Evolutionary conservation across 352 stramenopile genomes (phyloP).

Genomic region (Pythium brachiatum): DNA sequence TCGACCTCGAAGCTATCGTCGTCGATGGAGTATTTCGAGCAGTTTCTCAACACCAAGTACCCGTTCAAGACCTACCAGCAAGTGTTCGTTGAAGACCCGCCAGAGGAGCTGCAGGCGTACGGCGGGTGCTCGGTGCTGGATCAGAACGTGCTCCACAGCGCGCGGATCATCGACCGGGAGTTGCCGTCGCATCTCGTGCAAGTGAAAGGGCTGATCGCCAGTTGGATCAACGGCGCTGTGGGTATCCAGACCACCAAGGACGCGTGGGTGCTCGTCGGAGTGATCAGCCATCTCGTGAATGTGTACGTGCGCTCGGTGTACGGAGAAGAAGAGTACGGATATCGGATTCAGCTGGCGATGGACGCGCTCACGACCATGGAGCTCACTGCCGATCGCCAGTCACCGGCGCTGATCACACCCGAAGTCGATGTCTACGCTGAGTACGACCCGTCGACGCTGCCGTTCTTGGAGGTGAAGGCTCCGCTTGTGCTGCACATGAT

Average conservation of each 20-base stretch:
- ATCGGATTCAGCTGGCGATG: slow-evolving; percentile 84
- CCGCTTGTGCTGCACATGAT: slow-evolving; percentile 87
- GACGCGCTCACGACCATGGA: slow-evolving; percentile 86
- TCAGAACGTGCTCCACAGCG: slow-evolving; percentile 74
- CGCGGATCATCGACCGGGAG: slow-evolving; percentile 79
- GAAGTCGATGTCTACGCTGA: slow-evolving; percentile 85
- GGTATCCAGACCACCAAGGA: slow-evolving; percentile 85
- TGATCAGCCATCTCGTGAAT: slow-evolving; percentile 81
- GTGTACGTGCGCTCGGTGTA: slow-evolving; percentile 78
- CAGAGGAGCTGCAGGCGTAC: slow-evolving; percentile 68
- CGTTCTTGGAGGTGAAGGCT: slow-evolving; percentile 79
- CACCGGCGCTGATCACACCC: slow-evolving; percentile 57
- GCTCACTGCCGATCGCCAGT: slow-evolving; percentile 61
- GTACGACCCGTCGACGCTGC: slow-evolving; percentile 68
- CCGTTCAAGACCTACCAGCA: slow-evolving; percentile 88
- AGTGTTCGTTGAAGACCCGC: slow-evolving; percentile 83
- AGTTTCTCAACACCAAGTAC: slow-evolving; percentile 62
- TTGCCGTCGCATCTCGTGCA: slow-evolving; percentile 79
- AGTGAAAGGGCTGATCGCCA: slow-evolving; percentile 73
- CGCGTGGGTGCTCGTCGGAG: slow-evolving; percentile 79
- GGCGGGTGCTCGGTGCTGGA: slow-evolving; percentile 69
- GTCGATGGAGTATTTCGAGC: slow-evolving; percentile 78
- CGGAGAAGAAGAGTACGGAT: slow-evolving; percentile 82
- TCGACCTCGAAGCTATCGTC: slow-evolving; percentile 70
- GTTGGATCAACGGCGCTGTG: slow-evolving; percentile 76